phyloP scores from a whole-genome alignment of 352 stramenopile species.

The Globisporangium rhizosaccharum region DNA sequence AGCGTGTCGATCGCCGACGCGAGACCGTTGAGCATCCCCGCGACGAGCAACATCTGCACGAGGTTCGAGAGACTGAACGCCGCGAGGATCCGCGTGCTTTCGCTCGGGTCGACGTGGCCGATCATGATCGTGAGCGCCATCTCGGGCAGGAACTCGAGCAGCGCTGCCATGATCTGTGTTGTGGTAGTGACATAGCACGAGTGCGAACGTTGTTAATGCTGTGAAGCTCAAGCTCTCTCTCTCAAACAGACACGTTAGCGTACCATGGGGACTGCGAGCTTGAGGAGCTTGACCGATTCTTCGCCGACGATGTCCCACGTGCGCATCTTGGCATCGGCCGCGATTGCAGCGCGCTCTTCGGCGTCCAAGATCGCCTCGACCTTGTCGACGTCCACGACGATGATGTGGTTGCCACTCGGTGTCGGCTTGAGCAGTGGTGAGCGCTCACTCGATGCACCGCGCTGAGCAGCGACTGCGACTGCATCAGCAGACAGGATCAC shows the following conservation, averaged over 20 bases:
- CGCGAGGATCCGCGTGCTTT: slow-evolving; percentile 36
- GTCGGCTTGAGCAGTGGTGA: slow-evolving; percentile 20
- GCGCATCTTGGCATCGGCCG: slow-evolving; percentile 14
- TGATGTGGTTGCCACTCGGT: background rate
- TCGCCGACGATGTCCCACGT: slow-evolving; percentile 14
- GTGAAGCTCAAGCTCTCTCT: too few species aligned
- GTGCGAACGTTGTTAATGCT: too few species aligned
- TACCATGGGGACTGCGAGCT: slow-evolving; percentile 16
- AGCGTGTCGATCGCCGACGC: slow-evolving; percentile 28
- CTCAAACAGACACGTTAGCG: background rate
- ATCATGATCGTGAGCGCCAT: slow-evolving; percentile 35
- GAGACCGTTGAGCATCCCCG: slow-evolving; percentile 20
- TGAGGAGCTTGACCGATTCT: slow-evolving; percentile 14
- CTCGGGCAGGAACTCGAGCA: slow-evolving; percentile 33
- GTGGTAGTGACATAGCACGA: too few species aligned
- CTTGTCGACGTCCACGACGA: slow-evolving; percentile 1
- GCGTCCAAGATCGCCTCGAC: slow-evolving; percentile 21
- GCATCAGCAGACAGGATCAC: background rate
- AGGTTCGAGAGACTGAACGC: slow-evolving; percentile 16
- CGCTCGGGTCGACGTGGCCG: slow-evolving; percentile 17
- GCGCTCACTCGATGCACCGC: slow-evolving; percentile 13
- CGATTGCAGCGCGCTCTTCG: slow-evolving; percentile 20
- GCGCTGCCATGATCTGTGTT: slow-evolving; percentile 18
- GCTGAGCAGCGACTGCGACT: background rate
- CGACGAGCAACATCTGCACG: slow-evolving; percentile 16